These are phyloP conservation scores for Osmanthus fragrans DNA, from an alignment of 257 asterid genomes.

Conservation along the genomic window DNA sequence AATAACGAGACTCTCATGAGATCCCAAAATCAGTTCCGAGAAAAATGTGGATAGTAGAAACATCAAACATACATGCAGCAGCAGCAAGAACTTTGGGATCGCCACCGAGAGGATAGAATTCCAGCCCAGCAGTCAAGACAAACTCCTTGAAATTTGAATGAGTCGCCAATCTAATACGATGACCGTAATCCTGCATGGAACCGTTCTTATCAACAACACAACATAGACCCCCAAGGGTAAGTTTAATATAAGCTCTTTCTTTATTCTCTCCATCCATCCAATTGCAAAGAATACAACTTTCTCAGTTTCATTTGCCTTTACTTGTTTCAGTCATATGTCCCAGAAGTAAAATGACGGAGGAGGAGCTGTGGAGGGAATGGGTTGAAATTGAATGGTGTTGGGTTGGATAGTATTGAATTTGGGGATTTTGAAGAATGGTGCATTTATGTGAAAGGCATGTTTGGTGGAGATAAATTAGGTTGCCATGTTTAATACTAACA, in stretches of 20 bases:
- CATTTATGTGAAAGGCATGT: too few species aligned
- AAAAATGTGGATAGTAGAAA: constrained; percentile 19
- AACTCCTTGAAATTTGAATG: constrained; percentile 36
- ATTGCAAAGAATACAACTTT: not conserved
- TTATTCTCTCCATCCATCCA: not conserved
- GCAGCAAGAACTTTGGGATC: constrained; percentile 38
- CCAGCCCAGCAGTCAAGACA: constrained; percentile 39
- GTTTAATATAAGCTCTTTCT: not conserved
- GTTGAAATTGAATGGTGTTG: too few species aligned
- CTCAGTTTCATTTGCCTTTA: not conserved
- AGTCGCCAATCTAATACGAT: constrained; percentile 36
- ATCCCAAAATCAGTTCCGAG: constrained; percentile 19
- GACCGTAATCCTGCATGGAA: constrained; percentile 29
- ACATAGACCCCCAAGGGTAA: constrained; percentile 4
- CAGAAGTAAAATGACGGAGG: too few species aligned
- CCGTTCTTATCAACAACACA: constrained; percentile 33
- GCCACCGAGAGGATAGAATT: constrained; percentile 37
- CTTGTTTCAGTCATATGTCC: not conserved
- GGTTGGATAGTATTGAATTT: too few species aligned
- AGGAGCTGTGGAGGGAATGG: too few species aligned
- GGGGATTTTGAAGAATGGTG: too few species aligned
- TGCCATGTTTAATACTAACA: too few species aligned
- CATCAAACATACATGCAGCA: not conserved
- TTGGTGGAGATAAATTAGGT: too few species aligned
- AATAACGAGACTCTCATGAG: not conserved